phyloP scores from a whole-genome alignment of 1,284 basidiomycete genomes.

The Flammula alnicola region DNA sequence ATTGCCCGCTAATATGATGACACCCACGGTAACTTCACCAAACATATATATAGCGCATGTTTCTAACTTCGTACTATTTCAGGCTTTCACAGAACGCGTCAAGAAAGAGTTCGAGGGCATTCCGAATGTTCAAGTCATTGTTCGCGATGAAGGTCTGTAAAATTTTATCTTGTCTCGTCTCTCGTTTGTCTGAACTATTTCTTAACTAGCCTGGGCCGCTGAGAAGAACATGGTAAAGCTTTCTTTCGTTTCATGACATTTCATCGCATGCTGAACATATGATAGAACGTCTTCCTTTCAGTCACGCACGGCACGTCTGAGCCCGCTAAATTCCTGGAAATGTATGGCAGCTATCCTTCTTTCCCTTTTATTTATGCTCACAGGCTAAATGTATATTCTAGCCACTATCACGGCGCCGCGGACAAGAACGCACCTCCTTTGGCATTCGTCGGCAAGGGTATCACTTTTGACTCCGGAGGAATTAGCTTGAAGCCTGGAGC shows the following conservation, averaged over 20 bases:
- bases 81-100: slow-evolving; percentile 77
- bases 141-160: slow-evolving; percentile 72
- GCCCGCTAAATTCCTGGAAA: slow-evolving; percentile 87
- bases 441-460: slow-evolving; percentile 87
- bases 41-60: too few relatives aligned
- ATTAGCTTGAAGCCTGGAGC: slow-evolving; percentile 83
- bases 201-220: slow-evolving; percentile 72
- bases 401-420: slow-evolving; percentile 81
- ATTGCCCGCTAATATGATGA: slow-evolving; percentile 83
- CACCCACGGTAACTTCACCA: slow-evolving; percentile 73
- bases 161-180: not conserved
- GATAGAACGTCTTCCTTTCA: slow-evolving; percentile 84
- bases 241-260: not conserved
- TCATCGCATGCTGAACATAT: not conserved
- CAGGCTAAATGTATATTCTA: slow-evolving; percentile 29
- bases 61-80: too few relatives aligned
- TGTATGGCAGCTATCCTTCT: slow-evolving; percentile 51
- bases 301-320: slow-evolving; percentile 85
- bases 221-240: slow-evolving; percentile 78
- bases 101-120: slow-evolving; percentile 71
- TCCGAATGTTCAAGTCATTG: slow-evolving; percentile 70
- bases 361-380: not conserved
- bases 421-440: slow-evolving; percentile 63
- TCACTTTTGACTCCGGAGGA: slow-evolving; percentile 90
- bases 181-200: not conserved